Percentiles rank a stretch among this genome's conserved stretches.
These are phyloP conservation scores for Chimonanthus salicifolius DNA, from an alignment of 164 flowering plant genomes.

Conservation along the genomic window DNA sequence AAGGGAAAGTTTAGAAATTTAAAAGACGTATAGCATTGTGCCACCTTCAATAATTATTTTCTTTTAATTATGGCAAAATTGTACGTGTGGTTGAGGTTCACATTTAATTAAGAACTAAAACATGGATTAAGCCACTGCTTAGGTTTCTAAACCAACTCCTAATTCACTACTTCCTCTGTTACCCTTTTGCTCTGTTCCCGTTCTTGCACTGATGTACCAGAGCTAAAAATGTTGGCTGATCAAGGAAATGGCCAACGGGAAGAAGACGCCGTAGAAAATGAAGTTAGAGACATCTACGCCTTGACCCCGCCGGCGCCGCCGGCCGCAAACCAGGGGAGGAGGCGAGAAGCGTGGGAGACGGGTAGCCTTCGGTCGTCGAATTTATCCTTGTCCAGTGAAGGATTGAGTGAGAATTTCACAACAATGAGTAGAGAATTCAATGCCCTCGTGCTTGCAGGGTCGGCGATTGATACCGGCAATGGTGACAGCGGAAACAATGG, in stretches of 20 bases:
- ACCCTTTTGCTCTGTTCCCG: too few species aligned
- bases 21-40: too few species aligned
- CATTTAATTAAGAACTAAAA: too few species aligned
- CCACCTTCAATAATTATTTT: too few species aligned
- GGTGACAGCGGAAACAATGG: background rate
- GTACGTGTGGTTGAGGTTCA: too few species aligned
- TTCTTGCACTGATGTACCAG: too few species aligned
- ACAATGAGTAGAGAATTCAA: conserved; percentile 33
- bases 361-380: conserved; percentile 46
- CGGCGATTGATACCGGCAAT: conserved; percentile 10
- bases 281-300: conserved; percentile 68
- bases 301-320: conserved; percentile 35
- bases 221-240: conserved; percentile 20
- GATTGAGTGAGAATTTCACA: conserved; percentile 27
- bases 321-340: conserved; percentile 11
- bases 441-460: conserved; percentile 45
- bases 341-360: conserved; percentile 48
- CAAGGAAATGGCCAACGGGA: conserved; percentile 17
- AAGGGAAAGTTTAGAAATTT: too few species aligned
- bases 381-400: conserved; percentile 33
- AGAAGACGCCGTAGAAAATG: conserved; percentile 12
- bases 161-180: too few species aligned
- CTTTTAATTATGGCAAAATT: too few species aligned
- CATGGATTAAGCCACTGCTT: too few species aligned
- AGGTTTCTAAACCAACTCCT: too few species aligned